Base-by-base conservation (phyloP, 2,329 filamentous ascomycete genomes). In the Colletotrichum scovillei region DNA sequence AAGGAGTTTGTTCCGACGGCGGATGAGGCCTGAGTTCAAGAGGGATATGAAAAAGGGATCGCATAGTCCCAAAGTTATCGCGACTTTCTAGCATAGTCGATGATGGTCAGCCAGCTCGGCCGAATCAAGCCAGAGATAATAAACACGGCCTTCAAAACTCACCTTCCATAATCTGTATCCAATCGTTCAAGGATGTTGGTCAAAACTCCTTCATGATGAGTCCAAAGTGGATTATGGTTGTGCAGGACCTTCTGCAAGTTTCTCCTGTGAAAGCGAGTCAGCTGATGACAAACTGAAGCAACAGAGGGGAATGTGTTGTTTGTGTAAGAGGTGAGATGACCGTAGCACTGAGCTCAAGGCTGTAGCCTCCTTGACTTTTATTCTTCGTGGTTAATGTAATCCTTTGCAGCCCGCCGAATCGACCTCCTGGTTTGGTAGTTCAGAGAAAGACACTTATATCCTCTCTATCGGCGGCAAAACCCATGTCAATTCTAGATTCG, bases 241-340 rank as follows among this genome's bases (percentile, higher is more conserved):
- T 57, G 55, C 22, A 5, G 55, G 28, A 14, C 55, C 9, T 26
- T 30, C 55, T 26, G 55, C 28, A 1, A n/a, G 28, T 22, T 11
- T 30, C 14, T 19, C 8, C 2, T 24, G 22, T 22, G 22, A 24
- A 22, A 57, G 28, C 28, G 12, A 24, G 9, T 22, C 16, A 1
- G 55, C 55, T 57, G 22, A 14, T 57, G n/a, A 57, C n/a, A 57
- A 57, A 57, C 28, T 16, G 28, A 57, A 57, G 55, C 55, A 14
- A 22, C 81, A 82, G 80, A 84, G 35, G 84, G 80, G 68, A 83
- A 83, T 12, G 84, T 86, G 9, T 75, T 78, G 14, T 83, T 73
- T 14, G 82, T 78, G 57, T 85, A 83, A n/a, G 42, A 30, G 1
- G 38, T 55, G 7, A 84, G 59, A 55, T 79, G 64, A 3, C 67